Percentiles rank a stretch among this genome's conserved stretches.
These are phyloP conservation scores for Exsudoporus floridanus DNA, from an alignment of 1,284 basidiomycete species.

Conservation along the genomic window DNA sequence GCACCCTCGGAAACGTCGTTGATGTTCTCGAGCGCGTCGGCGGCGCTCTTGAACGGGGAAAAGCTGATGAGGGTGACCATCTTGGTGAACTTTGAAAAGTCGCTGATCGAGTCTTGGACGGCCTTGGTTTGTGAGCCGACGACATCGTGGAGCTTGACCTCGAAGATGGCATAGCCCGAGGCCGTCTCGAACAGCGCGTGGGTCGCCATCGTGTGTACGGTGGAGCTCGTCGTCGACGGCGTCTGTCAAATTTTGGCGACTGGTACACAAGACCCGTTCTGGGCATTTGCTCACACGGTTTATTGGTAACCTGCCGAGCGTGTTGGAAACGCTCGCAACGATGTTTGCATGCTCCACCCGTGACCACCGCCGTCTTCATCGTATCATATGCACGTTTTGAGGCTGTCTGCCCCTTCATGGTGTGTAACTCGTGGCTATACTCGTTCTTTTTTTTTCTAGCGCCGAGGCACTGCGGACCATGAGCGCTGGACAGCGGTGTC, in stretches of 20 bases:
- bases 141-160: slow-evolving; percentile 86
- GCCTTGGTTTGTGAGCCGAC: slow-evolving; percentile 82
- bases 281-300: slow-evolving; percentile 15
- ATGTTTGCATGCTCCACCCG: too few species aligned
- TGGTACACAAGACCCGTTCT: slow-evolving; percentile 1
- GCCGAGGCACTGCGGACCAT: not conserved
- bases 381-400: not conserved
- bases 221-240: slow-evolving; percentile 2
- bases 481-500: slow-evolving; percentile 7
- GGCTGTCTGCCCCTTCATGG: not conserved
- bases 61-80: slow-evolving; percentile 94
- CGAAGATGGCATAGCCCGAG: slow-evolving; percentile 94
- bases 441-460: not conserved
- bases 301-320: not conserved
- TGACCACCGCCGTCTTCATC: not conserved
- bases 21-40: slow-evolving; percentile 94
- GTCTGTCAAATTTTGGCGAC: slow-evolving; percentile 7
- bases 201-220: slow-evolving; percentile 59
- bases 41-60: slow-evolving; percentile 92
- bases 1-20: slow-evolving; percentile 96
- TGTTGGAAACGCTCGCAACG: not conserved
- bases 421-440: slow-evolving; percentile 9
- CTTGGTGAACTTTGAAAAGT: slow-evolving; percentile 90
- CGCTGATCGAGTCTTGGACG: slow-evolving; percentile 84
- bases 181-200: slow-evolving; percentile 95